Percentiles rank a stretch among this genome's conserved stretches.
These are phyloP conservation scores for Microcyclospora pomicola DNA, from an alignment of 2,329 filamentous ascomycete genomes.

Conservation along the genomic window DNA sequence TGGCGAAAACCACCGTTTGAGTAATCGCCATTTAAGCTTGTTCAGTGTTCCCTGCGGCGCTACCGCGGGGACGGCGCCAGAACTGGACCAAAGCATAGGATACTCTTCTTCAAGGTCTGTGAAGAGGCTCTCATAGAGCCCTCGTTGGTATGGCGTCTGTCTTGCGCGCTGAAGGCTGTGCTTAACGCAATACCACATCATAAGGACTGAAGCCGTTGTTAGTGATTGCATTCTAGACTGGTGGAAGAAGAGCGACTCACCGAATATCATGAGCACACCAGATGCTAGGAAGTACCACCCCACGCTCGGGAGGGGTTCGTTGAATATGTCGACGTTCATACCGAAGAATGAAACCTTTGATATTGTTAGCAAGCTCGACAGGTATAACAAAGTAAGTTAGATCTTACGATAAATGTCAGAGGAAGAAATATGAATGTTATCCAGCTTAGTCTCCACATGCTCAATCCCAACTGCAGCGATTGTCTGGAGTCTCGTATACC, in stretches of 20 bases:
- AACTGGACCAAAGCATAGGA: slow-evolving; percentile 35
- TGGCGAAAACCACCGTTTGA: slow-evolving; percentile 33
- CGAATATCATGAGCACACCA: slow-evolving; percentile 31
- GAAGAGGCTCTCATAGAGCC: slow-evolving; percentile 39
- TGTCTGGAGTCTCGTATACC: slow-evolving; percentile 39
- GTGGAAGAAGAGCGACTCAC: background rate
- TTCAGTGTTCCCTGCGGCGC: slow-evolving; percentile 26
- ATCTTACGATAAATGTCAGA: slow-evolving; percentile 33
- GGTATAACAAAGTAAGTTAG: no score
- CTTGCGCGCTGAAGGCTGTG: slow-evolving; percentile 29
- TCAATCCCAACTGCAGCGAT: slow-evolving; percentile 34
- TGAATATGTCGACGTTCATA: slow-evolving; percentile 39
- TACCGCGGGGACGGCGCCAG: slow-evolving; percentile 31
- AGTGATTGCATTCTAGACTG: background rate
- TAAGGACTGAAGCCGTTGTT: slow-evolving; percentile 20
- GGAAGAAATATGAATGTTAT: slow-evolving; percentile 65
- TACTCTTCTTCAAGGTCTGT: slow-evolving; percentile 32
- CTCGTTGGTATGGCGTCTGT: slow-evolving; percentile 33
- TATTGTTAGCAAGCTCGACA: no score
- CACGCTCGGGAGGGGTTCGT: slow-evolving; percentile 26
- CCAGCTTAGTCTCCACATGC: slow-evolving; percentile 45
- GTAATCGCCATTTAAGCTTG: slow-evolving; percentile 34
- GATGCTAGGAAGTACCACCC: slow-evolving; percentile 38
- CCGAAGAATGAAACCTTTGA: slow-evolving; percentile 29
- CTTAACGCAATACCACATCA: slow-evolving; percentile 36